Conservation (phyloP, 2,329 filamentous ascomycete species). For the Pseudogymnoascus sp. region DNA sequence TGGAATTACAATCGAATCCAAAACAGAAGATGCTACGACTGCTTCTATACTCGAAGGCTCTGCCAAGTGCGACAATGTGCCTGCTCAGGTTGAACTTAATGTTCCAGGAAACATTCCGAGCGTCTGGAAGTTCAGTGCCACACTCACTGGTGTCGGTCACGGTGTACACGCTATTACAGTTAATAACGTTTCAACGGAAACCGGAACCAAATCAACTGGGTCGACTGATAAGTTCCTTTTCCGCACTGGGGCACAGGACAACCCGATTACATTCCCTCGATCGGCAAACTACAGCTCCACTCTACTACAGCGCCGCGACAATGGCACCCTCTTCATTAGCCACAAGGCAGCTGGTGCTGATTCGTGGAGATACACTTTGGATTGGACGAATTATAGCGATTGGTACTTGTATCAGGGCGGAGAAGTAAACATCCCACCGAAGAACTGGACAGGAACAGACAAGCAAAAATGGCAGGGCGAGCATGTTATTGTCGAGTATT, state of each 20-base stretch:
- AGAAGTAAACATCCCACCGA: constrained; percentile 40
- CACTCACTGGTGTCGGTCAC: constrained; percentile 48
- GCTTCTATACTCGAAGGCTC: constrained; percentile 35
- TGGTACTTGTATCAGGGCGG: constrained; percentile 49
- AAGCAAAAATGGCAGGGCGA: constrained; percentile 53
- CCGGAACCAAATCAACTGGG: constrained; percentile 23
- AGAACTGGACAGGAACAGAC: constrained; percentile 51
- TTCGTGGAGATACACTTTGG: constrained; percentile 35
- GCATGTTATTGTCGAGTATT: constrained; percentile 58
- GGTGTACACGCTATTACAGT: constrained; percentile 53
- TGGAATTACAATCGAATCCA: constrained; percentile 45
- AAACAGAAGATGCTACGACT: constrained; percentile 38
- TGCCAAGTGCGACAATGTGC: constrained; percentile 35
- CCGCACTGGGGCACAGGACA: constrained; percentile 48
- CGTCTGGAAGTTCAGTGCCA: constrained; percentile 45
- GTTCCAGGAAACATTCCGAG: constrained; percentile 47
- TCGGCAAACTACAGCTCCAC: constrained; percentile 50
- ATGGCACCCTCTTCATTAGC: constrained; percentile 37
- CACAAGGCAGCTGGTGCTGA: constrained; percentile 55
- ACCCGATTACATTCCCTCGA: constrained; percentile 51
- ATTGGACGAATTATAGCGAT: constrained; percentile 32
- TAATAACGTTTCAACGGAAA: constrained; percentile 44
- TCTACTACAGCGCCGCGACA: constrained; percentile 38
- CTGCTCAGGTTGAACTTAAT: constrained; percentile 29
- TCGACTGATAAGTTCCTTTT: constrained; percentile 53